Conservation (phyloP, 768 basidiomycete species). For the Dioszegia aurantiaca region DNA sequence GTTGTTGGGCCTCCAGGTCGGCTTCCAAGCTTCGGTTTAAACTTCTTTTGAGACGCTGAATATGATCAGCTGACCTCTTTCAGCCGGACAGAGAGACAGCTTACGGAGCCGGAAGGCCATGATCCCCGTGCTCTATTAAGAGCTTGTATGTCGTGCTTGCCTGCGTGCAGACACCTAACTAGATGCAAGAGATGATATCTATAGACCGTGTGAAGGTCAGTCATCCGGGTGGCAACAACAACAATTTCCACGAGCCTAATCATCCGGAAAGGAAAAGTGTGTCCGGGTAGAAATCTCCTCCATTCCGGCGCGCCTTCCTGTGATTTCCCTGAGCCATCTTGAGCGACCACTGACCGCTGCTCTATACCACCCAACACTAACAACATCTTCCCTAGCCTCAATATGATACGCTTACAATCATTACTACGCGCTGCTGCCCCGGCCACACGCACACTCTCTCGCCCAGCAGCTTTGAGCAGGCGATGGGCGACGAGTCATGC, state of each 20-base stretch:
- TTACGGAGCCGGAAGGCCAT: conserved; percentile 13
- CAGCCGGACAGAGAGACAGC: not conserved
- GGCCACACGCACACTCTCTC: not conserved
- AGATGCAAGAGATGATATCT: too few species aligned
- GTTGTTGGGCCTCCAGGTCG: conserved; percentile 6
- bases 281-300: too few species aligned
- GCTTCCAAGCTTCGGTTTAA: conserved; percentile 4
- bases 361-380: not conserved
- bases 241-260: not conserved
- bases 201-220: too few species aligned
- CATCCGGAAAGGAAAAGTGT: too few species aligned
- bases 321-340: not conserved
- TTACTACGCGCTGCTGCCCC: conserved; percentile 19
- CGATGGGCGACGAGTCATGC: conserved; percentile 23
- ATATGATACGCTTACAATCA: conserved; percentile 23
- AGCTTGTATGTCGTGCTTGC: not conserved
- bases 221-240: not conserved
- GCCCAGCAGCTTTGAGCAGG: not conserved
- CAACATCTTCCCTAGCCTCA: not conserved
- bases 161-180: too few species aligned
- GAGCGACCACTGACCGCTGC: not conserved
- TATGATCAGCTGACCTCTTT: not conserved
- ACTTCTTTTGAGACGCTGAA: conserved; percentile 10
- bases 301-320: not conserved
- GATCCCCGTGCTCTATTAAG: not conserved